Evolutionary conservation across 1,284 basidiomycete genomes (phyloP), one percentile per base, ranked within the genome.

Genomic region (Thelephora terrestris): DNA sequence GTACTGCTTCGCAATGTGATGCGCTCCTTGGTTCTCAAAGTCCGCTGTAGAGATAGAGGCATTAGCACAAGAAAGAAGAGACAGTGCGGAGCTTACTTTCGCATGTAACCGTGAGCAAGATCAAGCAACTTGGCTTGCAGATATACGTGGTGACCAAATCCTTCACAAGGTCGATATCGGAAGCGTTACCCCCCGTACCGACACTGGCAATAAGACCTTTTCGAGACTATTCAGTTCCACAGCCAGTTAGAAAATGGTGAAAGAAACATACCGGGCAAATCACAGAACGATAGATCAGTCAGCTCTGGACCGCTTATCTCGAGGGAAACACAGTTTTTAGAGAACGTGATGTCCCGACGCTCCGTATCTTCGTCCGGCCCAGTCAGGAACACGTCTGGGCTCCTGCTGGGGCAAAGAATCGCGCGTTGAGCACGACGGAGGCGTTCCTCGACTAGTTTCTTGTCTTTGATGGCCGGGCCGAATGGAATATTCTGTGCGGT

Each of bases 11-110:
- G 80, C 76, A 0, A 86, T 61, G 25, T 70, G 61, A 47, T 80
- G 75, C 0, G 81, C 83, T 0, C 76, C 75, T 60, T 87, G 84
- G 40, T 83, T 86, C 52, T 85, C 78, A 25, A 81, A 81, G 49
- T 87, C 85, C 52, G 78, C 85, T 85, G 39, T 35, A 27, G 10
- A 40, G 12, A 18, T n/a, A 27, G 10, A 40, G 12, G 14, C 9
- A 21, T 38, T 16, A 18, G 25, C 12, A 29, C 2, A 43, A 32
- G 36, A 32, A 23, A 21, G 24, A 29, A 21, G 23, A 32, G 23
- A 17, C 24, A 37, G 40, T 24, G 45, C 34, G 3, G 5, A n/a
- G 18, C 73, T 49, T 49, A 85, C 83, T 83, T 58, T 85, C 82
- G 59, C 83, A 85, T 1, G 82, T 71, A 1, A 87, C 75, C 0